Conservation (phyloP, 305 asterid species). For the Petunia hybrid region DNA sequence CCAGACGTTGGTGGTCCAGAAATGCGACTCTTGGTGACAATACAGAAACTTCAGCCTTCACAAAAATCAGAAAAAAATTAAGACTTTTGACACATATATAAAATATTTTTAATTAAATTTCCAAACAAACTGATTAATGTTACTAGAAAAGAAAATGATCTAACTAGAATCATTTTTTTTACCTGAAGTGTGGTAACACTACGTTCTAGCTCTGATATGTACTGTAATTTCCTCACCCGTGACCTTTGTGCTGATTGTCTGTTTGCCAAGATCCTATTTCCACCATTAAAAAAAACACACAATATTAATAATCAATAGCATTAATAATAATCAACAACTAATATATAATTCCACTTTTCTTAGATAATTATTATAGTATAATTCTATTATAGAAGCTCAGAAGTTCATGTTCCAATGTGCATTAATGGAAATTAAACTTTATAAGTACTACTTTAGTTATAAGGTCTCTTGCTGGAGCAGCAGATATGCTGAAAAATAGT, state of each 20-base stretch:
- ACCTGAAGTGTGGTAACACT: slow-evolving; percentile 85
- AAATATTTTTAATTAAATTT: background rate
- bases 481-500: background rate
- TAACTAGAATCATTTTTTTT: slow-evolving; percentile 11
- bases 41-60: slow-evolving; percentile 88
- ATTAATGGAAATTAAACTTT: background rate
- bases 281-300: background rate
- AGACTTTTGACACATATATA: background rate
- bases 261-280: slow-evolving; percentile 81
- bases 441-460: background rate
- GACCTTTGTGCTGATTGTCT: slow-evolving; percentile 94
- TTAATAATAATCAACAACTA: background rate
- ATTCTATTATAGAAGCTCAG: background rate
- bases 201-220: slow-evolving; percentile 77
- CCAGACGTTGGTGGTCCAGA: slow-evolving; percentile 90
- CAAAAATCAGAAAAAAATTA: slow-evolving; percentile 12
- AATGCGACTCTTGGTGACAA: slow-evolving; percentile 91
- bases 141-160: background rate
- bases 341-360: background rate
- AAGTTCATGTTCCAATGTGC: background rate
- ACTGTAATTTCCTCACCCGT: slow-evolving; percentile 51
- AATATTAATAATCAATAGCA: background rate
- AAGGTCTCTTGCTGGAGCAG: background rate
- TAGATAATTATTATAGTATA: background rate
- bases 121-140: background rate